A percentile compares a stretch with the other conserved stretches of the same genome.
phyloP scores from a whole-genome alignment of 768 basidiomycete species.

The Dendrothele bispora region DNA sequence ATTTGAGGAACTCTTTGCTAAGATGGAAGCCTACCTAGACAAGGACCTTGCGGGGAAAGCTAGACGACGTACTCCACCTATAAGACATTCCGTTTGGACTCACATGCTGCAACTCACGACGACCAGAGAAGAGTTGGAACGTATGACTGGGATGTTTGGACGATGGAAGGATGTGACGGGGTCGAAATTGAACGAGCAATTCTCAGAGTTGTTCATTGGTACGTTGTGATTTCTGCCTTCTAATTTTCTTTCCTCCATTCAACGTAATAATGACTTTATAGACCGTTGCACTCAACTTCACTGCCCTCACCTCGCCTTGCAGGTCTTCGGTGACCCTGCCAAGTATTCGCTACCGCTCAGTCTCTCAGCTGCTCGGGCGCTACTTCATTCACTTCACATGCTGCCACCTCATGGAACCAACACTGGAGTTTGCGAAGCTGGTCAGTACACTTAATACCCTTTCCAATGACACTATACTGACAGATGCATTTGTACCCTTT shows the following conservation, averaged over 20 bases:
- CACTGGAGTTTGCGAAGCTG: no score
- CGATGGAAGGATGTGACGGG: constrained; percentile 36
- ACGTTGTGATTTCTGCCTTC: constrained; percentile 20
- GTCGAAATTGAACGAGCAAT: constrained; percentile 22
- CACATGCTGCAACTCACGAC: constrained; percentile 39
- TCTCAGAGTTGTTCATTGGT: constrained; percentile 37
- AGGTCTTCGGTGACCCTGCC: constrained; percentile 42
- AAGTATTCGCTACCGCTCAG: constrained; percentile 45
- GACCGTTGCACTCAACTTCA: constrained; percentile 43
- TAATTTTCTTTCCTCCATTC: not conserved
- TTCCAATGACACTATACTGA: no score
- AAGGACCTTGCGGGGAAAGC: not conserved
- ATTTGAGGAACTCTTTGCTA: constrained; percentile 5
- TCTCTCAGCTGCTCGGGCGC: constrained; percentile 35
- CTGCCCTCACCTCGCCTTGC: constrained; percentile 41
- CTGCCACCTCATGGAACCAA: constrained; percentile 30
- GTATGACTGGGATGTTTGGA: constrained; percentile 31
- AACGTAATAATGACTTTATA: constrained; percentile 12
- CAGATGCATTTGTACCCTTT: no score
- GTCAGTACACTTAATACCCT: no score
- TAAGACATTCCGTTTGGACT: constrained; percentile 35
- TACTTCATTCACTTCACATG: constrained; percentile 40
- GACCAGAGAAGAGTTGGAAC: constrained; percentile 35
- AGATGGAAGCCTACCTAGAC: not conserved
- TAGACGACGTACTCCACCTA: constrained; percentile 12